These are phyloP conservation scores for Phyllosticta citribraziliensis DNA, from an alignment of 2,329 filamentous ascomycete genomes.

Conservation along the genomic window DNA sequence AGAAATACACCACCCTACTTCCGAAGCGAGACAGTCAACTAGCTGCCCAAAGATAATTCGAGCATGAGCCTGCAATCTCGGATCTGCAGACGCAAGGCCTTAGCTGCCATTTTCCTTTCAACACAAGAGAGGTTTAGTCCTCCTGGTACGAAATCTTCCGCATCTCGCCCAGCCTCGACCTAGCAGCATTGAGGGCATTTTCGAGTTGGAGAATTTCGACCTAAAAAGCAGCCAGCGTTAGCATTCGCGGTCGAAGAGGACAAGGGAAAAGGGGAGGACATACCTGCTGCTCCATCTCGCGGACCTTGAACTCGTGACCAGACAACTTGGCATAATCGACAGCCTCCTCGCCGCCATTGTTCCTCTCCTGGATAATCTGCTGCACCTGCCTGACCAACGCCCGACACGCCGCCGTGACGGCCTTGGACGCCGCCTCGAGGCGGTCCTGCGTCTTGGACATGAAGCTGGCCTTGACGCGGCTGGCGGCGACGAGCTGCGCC, in stretches of 20 bases:
- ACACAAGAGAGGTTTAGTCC: constrained; percentile 34
- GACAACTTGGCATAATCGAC: constrained; percentile 85
- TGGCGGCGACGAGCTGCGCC: constrained; percentile 90
- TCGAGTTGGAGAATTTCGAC: constrained; percentile 96
- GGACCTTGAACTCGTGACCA: constrained; percentile 94
- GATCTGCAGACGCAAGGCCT: too few species aligned
- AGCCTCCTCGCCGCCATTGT: constrained; percentile 64
- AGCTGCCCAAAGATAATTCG: too few species aligned
- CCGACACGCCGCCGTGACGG: constrained; percentile 81
- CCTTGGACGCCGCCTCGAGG: constrained; percentile 83
- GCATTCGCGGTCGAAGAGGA: background rate
- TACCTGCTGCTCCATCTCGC: constrained; percentile 99
- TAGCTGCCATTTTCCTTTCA: background rate
- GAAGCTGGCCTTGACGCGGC: constrained; percentile 92
- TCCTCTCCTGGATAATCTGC: constrained; percentile 80
- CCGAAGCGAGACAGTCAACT: too few species aligned
- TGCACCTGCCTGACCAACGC: constrained; percentile 87
- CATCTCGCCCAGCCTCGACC: constrained; percentile 89
- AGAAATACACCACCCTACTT: too few species aligned
- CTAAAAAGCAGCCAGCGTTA: constrained; percentile 34
- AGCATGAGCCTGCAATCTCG: too few species aligned
- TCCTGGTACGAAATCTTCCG: constrained; percentile 92
- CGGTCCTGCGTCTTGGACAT: constrained; percentile 95
- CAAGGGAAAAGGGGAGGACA: constrained; percentile 27
- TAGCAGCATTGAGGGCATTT: constrained; percentile 69